Conservation (phyloP, 306 rosid species). For the Macrotyloma uniflorum region DNA sequence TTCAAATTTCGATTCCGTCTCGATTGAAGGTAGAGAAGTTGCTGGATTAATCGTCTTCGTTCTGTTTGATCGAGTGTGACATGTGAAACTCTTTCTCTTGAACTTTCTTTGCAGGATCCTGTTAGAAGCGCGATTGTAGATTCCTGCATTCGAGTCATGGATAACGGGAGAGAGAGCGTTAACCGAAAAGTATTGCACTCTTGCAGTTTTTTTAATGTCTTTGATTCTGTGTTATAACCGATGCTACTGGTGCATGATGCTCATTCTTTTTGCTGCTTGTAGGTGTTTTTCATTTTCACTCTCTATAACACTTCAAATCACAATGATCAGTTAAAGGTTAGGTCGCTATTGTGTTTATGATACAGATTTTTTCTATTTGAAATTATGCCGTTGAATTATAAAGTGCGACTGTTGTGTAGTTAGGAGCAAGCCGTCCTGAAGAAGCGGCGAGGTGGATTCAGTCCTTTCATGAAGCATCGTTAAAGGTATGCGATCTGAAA, state of each 20-base stretch:
- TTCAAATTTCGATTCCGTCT: neutral
- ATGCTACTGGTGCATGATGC: slow-evolving; percentile 14
- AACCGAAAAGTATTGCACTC: slow-evolving; percentile 67
- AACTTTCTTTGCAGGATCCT: slow-evolving; percentile 65
- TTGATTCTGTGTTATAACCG: slow-evolving; percentile 27
- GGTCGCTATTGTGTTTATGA: slow-evolving; percentile 16
- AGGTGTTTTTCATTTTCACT: slow-evolving; percentile 85
- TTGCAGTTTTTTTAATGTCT: neutral
- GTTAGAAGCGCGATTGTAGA: slow-evolving; percentile 84
- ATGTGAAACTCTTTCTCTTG: slow-evolving; percentile 28
- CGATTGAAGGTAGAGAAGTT: neutral
- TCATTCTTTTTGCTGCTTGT: slow-evolving; percentile 40
- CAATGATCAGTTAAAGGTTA: slow-evolving; percentile 85
- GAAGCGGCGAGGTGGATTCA: slow-evolving; percentile 98
- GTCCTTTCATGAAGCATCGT: slow-evolving; percentile 73
- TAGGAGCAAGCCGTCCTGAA: slow-evolving; percentile 95
- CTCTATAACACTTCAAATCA: slow-evolving; percentile 79
- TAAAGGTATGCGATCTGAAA: slow-evolving; percentile 57
- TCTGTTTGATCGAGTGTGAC: slow-evolving; percentile 17
- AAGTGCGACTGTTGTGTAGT: slow-evolving; percentile 49
- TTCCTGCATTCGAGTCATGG: slow-evolving; percentile 75
- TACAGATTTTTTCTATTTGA: slow-evolving; percentile 1
- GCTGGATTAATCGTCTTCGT: slow-evolving; percentile 24
- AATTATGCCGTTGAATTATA: slow-evolving; percentile 8
- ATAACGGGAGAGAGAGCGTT: slow-evolving; percentile 87